Evolutionary conservation across 1,284 basidiomycete species (phyloP).

Genomic region (Trametes versicolor): DNA sequence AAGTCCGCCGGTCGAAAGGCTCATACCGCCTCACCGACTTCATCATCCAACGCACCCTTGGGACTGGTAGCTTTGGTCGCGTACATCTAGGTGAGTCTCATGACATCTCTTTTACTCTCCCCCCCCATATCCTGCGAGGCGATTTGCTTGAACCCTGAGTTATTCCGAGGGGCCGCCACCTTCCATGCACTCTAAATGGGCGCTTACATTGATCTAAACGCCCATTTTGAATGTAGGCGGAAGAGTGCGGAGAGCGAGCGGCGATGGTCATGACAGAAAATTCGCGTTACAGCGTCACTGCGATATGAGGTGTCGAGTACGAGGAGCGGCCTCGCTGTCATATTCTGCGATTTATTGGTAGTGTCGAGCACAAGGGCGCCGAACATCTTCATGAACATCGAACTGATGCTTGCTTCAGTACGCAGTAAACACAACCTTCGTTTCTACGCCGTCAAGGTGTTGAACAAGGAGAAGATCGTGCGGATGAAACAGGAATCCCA

Average conservation of each 20-base stretch:
- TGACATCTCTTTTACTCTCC: constrained; percentile 1
- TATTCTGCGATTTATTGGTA: too few relatives aligned
- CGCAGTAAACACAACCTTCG: constrained; percentile 92
- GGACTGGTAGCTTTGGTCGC: constrained; percentile 94
- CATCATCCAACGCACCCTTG: constrained; percentile 81
- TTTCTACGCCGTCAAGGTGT: constrained; percentile 95
- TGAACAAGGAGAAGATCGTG: constrained; percentile 95
- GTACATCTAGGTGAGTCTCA: constrained; percentile 84
- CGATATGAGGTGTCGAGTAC: too few relatives aligned
- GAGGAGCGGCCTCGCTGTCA: too few relatives aligned
- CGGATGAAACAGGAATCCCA: constrained; percentile 98
- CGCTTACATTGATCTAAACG: background rate
- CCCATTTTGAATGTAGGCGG: too few relatives aligned
- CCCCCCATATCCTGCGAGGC: background rate
- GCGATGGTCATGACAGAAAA: too few relatives aligned
- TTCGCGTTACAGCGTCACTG: too few relatives aligned
- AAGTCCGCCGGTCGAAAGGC: constrained; percentile 61
- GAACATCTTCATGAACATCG: background rate
- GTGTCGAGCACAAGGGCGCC: too few relatives aligned
- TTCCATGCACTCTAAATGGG: background rate
- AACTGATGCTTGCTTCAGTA: constrained; percentile 54
- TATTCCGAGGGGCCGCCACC: background rate
- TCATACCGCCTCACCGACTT: constrained; percentile 78
- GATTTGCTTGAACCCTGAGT: too few relatives aligned
- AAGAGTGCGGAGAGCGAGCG: too few relatives aligned